These are phyloP conservation scores for Carallia pectinifolia DNA, from an alignment of 345 rosid genomes.

Conservation along the genomic window DNA sequence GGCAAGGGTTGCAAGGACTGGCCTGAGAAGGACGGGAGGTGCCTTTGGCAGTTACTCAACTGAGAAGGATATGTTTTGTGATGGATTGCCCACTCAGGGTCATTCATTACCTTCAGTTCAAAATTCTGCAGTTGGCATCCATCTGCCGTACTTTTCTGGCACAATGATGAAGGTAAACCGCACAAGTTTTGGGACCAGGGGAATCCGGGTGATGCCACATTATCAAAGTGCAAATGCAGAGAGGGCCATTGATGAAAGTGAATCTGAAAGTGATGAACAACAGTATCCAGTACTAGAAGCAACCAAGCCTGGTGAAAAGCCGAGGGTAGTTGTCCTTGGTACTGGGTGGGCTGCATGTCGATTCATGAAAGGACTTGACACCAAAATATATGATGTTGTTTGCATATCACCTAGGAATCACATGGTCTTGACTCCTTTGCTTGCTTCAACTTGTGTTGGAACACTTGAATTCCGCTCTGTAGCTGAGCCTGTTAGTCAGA, in stretches of 20 bases:
- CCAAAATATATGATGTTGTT: constrained; percentile 52
- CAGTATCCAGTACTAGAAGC: constrained; percentile 54
- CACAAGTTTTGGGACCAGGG: constrained; percentile 43
- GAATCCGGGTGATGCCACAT: constrained; percentile 43
- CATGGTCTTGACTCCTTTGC: constrained; percentile 83
- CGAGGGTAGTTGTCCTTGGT: constrained; percentile 72
- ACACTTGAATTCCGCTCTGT: constrained; percentile 91
- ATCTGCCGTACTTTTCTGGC: constrained; percentile 22
- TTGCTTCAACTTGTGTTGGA: constrained; percentile 74
- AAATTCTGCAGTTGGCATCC: constrained; percentile 18
- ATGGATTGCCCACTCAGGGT: constrained; percentile 11
- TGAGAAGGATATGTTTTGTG: constrained; percentile 20
- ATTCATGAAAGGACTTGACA: constrained; percentile 65
- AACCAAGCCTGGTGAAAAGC: constrained; percentile 63
- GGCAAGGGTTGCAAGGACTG: constrained; percentile 47
- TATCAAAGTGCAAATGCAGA: constrained; percentile 36
- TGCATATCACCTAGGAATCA: constrained; percentile 82
- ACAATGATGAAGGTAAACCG: constrained; percentile 20
- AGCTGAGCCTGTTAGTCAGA: constrained; percentile 78
- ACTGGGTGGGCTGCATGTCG: constrained; percentile 85
- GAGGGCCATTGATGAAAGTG: constrained; percentile 35
- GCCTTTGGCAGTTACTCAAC: constrained; percentile 19
- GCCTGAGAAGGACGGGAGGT: constrained; percentile 49
- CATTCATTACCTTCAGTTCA: constrained; percentile 21
- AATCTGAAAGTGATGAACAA: constrained; percentile 40